Percentiles rank a stretch among this genome's conserved stretches.
These are phyloP conservation scores for Boletus rufocinnamomeus DNA, from an alignment of 768 basidiomycete species.

Conservation along the genomic window DNA sequence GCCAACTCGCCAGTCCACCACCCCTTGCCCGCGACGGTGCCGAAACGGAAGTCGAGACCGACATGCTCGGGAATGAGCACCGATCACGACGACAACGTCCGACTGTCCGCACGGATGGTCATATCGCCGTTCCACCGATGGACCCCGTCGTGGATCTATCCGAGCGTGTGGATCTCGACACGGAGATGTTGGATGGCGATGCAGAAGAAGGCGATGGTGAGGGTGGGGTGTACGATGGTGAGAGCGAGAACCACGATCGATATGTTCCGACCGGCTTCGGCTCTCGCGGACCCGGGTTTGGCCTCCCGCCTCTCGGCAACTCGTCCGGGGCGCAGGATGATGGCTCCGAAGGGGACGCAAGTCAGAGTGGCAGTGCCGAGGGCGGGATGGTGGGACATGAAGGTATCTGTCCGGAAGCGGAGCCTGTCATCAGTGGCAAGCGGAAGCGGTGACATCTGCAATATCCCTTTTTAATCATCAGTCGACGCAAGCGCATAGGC, in stretches of 20 bases:
- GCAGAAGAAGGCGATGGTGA: constrained; percentile 5
- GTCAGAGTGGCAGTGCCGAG: constrained; percentile 23
- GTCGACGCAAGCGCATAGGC: neutral
- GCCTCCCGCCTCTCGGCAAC: constrained; percentile 17
- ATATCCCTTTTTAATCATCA: neutral
- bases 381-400: constrained; percentile 6
- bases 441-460: constrained; percentile 22
- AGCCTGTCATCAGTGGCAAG: constrained; percentile 25
- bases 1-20: constrained; percentile 26
- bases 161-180: constrained; percentile 23
- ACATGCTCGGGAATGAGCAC: constrained; percentile 18
- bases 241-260: constrained; percentile 12
- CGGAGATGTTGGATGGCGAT: constrained; percentile 33
- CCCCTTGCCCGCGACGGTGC: constrained; percentile 33
- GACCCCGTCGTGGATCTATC: constrained; percentile 9
- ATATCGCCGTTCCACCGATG: constrained; percentile 14
- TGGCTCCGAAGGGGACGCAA: constrained; percentile 23
- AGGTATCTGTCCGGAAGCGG: neutral
- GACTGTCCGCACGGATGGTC: constrained; percentile 32
- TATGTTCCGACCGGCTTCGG: constrained; percentile 2
- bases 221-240: constrained; percentile 8
- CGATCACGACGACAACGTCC: constrained; percentile 23
- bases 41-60: constrained; percentile 36
- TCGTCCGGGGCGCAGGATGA: constrained; percentile 19
- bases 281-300: constrained; percentile 20